Percentiles rank a stretch among this genome's conserved stretches.
Evolutionary conservation across 2,329 filamentous ascomycete species (phyloP).

Genomic region (Penicillium sp.): DNA sequence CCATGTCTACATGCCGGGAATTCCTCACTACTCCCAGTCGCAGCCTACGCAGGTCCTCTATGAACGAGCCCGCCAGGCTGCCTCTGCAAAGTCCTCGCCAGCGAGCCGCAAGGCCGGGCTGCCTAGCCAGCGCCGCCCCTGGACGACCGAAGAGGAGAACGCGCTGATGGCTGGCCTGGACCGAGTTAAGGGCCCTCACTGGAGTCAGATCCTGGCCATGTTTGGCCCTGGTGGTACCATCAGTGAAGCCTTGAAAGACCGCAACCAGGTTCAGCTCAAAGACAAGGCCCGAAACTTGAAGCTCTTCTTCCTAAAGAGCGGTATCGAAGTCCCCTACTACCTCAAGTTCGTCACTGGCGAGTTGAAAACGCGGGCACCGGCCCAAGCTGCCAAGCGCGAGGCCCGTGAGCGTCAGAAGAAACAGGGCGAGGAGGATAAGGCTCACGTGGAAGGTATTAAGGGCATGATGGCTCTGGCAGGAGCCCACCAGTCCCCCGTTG

Average conservation of each 20-base stretch:
- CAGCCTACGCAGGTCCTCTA: slow-evolving; percentile 54
- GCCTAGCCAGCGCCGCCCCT: slow-evolving; percentile 64
- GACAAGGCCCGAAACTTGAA: slow-evolving; percentile 89
- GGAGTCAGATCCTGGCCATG: slow-evolving; percentile 82
- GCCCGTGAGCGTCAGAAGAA: slow-evolving; percentile 45
- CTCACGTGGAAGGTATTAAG: slow-evolving; percentile 45
- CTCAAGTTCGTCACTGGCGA: slow-evolving; percentile 84
- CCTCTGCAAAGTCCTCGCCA: slow-evolving; percentile 52
- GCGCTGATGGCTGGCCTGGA: slow-evolving; percentile 84
- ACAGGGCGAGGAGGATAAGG: slow-evolving; percentile 45
- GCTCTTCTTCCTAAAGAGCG: slow-evolving; percentile 85
- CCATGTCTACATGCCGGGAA: slow-evolving; percentile 44
- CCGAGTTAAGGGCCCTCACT: slow-evolving; percentile 83
- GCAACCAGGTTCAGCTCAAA: slow-evolving; percentile 86
- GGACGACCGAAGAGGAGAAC: slow-evolving; percentile 85
- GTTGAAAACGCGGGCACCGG: slow-evolving; percentile 76
- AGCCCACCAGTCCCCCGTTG: slow-evolving; percentile 34
- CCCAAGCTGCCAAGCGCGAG: slow-evolving; percentile 49
- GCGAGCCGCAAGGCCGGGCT: slow-evolving; percentile 49
- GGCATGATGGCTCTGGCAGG: slow-evolving; percentile 46
- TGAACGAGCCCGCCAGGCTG: slow-evolving; percentile 53
- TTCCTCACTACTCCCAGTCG: slow-evolving; percentile 45
- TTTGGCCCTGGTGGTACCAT: slow-evolving; percentile 76
- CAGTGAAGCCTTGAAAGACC: slow-evolving; percentile 76
- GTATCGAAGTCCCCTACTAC: slow-evolving; percentile 84